Base-by-base conservation (phyloP, 208 protist genomes). In the Spongospora subterranea region DNA sequence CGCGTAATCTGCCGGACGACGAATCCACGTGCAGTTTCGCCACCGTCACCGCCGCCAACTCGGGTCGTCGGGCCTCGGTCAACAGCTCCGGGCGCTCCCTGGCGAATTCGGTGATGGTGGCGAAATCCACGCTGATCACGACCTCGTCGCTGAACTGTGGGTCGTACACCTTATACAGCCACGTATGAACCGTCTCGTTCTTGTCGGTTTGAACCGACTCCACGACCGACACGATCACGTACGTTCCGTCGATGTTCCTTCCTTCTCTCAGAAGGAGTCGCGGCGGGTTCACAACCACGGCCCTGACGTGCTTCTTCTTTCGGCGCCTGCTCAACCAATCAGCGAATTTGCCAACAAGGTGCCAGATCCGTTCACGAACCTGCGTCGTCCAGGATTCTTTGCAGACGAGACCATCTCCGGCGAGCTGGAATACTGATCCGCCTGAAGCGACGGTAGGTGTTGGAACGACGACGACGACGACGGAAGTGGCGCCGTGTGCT, bases 81-180 rank as follows among this genome's bases (percentile, higher is more conserved):
- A 82, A 17, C 71, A 82, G 71, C n/a, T 82, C 71, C 17, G 71
- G 71, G 6, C 71, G 71, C 6, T 82, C 71, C 71, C 71, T 6
- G 71, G 35, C 40, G 35, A 82, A 35, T 6, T 82, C n/a, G 35
- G 35, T n/a, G 17, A 82, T 39, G 35, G 35, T n/a, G 17, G 6
- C 71, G n/a, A 39, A 82, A 35, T 35, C 35, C n/a, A 82, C 17
- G 13, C 17, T n/a, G 71, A 82, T 82, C 11, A n/a, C n/a, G 71
- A 82, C 71, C n/a, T 82, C 71, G 71, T 82, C 71, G n/a, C 17
- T 35, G n/a, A 82, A 82, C 71, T 82, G 71, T 6, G 71, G 71
- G n/a, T 82, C 71, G n/a, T 82, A 82, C 6, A 82, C 71, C n/a
- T 82, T 82, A 43, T 40, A 82, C n/a, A 40, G 71, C 71, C 71